Evolutionary conservation across 2,329 filamentous ascomycete genomes (phyloP).

Genomic region (Aureobasidium sp.): DNA sequence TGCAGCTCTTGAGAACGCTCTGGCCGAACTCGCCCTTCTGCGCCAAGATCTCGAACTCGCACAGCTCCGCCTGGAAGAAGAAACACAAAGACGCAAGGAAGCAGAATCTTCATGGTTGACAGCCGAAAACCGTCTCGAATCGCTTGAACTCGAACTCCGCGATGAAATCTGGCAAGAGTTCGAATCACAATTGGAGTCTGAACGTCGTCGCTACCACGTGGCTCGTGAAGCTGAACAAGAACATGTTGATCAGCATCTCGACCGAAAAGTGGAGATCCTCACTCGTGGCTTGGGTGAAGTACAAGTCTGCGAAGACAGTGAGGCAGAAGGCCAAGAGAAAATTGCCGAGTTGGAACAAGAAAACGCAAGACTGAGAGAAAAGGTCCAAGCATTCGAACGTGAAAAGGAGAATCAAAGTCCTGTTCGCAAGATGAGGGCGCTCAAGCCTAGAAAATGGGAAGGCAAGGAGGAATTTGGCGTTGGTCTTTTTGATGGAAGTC

Average conservation of each 20-base stretch:
- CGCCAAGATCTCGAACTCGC: constrained; percentile 70
- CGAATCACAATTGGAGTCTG: constrained; percentile 66
- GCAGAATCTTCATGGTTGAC: constrained; percentile 67
- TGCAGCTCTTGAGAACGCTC: constrained; percentile 70
- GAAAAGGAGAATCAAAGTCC: constrained; percentile 35
- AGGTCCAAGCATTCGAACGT: constrained; percentile 35
- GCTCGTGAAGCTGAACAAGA: constrained; percentile 71
- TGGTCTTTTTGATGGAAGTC: constrained; percentile 23
- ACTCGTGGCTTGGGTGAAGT: constrained; percentile 47
- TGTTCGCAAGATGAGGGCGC: constrained; percentile 43
- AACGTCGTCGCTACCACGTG: constrained; percentile 74
- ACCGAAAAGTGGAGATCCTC: constrained; percentile 75
- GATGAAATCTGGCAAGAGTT: constrained; percentile 87
- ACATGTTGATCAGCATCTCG: constrained; percentile 74
- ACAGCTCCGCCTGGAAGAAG: constrained; percentile 60
- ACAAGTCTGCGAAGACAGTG: constrained; percentile 37
- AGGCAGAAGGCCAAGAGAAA: constrained; percentile 22
- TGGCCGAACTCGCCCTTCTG: constrained; percentile 74
- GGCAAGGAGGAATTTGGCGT: constrained; percentile 24
- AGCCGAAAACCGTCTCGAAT: constrained; percentile 57
- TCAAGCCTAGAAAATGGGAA: constrained; percentile 45
- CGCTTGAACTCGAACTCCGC: constrained; percentile 76
- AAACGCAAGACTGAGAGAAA: constrained; percentile 37
- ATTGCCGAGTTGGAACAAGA: constrained; percentile 39
- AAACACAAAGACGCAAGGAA: constrained; percentile 62